Conservation (phyloP, 23 red algal species). For the Agarophyton chilense region DNA sequence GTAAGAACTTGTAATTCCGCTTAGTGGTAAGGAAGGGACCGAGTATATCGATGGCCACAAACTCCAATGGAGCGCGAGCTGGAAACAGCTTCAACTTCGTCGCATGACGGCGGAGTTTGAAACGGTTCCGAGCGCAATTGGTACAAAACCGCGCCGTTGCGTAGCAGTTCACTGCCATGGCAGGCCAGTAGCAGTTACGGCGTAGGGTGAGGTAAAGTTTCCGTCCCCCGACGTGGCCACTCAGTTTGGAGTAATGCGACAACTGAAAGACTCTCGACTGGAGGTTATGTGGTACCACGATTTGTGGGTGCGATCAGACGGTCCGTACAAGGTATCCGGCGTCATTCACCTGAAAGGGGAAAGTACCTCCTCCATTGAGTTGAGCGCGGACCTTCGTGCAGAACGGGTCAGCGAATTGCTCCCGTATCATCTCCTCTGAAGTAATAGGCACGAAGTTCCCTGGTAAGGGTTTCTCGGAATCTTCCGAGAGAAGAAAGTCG, state of each 20-base stretch:
- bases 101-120: too few species aligned
- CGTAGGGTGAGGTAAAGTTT: background rate
- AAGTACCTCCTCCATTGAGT: too few species aligned
- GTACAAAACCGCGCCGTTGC: background rate
- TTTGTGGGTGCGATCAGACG: background rate
- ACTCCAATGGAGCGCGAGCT: background rate
- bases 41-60: slow-evolving; percentile 31
- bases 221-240: background rate
- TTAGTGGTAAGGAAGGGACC: background rate
- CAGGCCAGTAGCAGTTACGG: background rate
- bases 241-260: background rate
- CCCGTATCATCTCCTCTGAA: too few species aligned
- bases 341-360: too few species aligned
- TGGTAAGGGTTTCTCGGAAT: too few species aligned
- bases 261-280: background rate
- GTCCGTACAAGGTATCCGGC: too few species aligned
- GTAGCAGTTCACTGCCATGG: background rate
- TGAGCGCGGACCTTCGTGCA: too few species aligned
- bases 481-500: too few species aligned
- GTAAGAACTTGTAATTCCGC: background rate
- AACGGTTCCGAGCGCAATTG: too few species aligned
- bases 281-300: background rate
- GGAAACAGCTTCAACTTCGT: background rate
- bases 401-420: too few species aligned
- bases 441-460: too few species aligned